phyloP scores from a whole-genome alignment of 345 rosid genomes.

The Arabis alpina region DNA sequence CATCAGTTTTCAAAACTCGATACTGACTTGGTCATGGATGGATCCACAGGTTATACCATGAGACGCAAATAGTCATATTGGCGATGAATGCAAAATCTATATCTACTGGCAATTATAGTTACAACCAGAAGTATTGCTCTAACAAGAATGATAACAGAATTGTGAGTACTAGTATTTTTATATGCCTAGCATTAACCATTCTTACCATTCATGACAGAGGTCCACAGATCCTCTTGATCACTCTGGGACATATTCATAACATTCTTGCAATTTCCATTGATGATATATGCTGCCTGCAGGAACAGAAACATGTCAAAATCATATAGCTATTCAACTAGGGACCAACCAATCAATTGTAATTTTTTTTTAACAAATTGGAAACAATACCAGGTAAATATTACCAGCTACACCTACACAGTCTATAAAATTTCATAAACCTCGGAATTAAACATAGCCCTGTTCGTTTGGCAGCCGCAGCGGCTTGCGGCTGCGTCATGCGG shows the following conservation, averaged over 20 bases:
- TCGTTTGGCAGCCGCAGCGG: too few species aligned
- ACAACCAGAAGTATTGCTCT: slow-evolving; percentile 10
- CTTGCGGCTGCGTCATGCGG: too few species aligned
- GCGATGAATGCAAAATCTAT: slow-evolving; percentile 24
- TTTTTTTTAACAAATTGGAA: background rate
- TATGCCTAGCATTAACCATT: slow-evolving; percentile 21
- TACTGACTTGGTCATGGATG: slow-evolving; percentile 4
- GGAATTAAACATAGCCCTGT: background rate
- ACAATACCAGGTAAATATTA: background rate
- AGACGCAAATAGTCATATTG: slow-evolving; percentile 20
- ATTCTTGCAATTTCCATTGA: slow-evolving; percentile 94
- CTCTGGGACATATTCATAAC: slow-evolving; percentile 93
- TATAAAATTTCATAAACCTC: background rate
- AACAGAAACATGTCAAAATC: slow-evolving; percentile 24
- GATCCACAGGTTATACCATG: background rate
- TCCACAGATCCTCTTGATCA: slow-evolving; percentile 92
- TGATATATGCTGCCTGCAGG: slow-evolving; percentile 87
- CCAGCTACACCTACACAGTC: slow-evolving; percentile 9
- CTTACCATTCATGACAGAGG: slow-evolving; percentile 79
- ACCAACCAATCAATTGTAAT: background rate
- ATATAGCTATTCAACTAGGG: slow-evolving; percentile 15
- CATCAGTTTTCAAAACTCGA: slow-evolving; percentile 9
- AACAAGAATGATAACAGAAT: background rate
- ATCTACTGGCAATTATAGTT: slow-evolving; percentile 3
- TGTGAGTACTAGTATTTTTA: background rate